Evolutionary conservation across 306 rosid genomes (phyloP).

Genomic region (Cucurbita moschata): DNA sequence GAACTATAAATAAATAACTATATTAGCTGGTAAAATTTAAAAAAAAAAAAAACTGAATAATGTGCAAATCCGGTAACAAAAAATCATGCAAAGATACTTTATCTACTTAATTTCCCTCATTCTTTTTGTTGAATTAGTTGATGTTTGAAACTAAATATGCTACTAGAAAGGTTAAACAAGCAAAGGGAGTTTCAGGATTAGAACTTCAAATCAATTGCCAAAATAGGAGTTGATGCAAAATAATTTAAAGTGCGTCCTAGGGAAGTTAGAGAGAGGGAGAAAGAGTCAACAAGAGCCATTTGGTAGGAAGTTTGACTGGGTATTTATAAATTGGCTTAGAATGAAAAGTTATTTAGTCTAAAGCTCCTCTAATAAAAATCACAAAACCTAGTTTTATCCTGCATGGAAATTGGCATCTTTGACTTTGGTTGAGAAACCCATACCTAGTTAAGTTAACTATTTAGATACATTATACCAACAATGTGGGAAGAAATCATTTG

Average conservation of each 20-base stretch:
- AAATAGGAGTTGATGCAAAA: not conserved
- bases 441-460: not conserved
- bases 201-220: not conserved
- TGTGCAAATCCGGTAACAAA: not conserved
- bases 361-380: not conserved
- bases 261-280: not conserved
- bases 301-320: not conserved
- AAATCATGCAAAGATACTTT: not conserved
- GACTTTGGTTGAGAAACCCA: not conserved
- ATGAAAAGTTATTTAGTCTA: not conserved
- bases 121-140: not conserved
- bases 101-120: not conserved
- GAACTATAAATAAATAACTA: conserved; percentile 40
- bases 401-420: not conserved
- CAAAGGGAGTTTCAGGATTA: not conserved
- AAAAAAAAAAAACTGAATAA: not conserved
- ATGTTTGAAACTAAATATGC: not conserved
- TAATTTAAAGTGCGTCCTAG: not conserved
- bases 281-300: not conserved
- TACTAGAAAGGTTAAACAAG: not conserved
- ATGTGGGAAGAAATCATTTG: not conserved
- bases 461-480: not conserved
- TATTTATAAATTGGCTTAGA: not conserved
- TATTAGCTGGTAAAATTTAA: not conserved
- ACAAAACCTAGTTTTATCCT: not conserved